A percentile compares a stretch with the other conserved stretches of the same genome.
These are phyloP conservation scores for Zostera marina DNA, from an alignment of 116 monocot genomes.

Conservation along the genomic window DNA sequence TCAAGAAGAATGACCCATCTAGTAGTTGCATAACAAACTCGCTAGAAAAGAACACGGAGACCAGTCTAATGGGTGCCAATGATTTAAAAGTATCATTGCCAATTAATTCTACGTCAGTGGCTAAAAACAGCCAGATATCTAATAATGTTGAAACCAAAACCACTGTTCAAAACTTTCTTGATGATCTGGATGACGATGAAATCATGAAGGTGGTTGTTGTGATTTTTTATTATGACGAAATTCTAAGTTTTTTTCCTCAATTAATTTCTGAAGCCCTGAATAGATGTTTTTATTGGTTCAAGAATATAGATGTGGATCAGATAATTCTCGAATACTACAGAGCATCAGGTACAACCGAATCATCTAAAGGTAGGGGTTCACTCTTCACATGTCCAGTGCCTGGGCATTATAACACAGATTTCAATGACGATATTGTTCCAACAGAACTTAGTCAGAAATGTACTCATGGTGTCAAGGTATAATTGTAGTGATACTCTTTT, in stretches of 20 bases:
- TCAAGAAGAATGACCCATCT: neutral
- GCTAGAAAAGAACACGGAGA: constrained; percentile 4
- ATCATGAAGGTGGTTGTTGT: constrained; percentile 42
- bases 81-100: constrained; percentile 11
- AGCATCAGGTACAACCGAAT: constrained; percentile 41
- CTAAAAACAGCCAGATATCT: constrained; percentile 2
- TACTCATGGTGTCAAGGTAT: constrained; percentile 59
- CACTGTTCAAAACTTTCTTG: constrained; percentile 24
- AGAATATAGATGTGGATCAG: constrained; percentile 93
- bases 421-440: constrained; percentile 22
- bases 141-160: constrained; percentile 5
- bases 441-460: constrained; percentile 49
- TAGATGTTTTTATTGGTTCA: constrained; percentile 4
- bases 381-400: constrained; percentile 20
- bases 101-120: constrained; percentile 10
- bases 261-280: neutral
- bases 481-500: too few relatives aligned
- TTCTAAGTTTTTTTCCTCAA: neutral
- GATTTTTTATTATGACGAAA: neutral
- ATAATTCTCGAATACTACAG: constrained; percentile 83
- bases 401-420: constrained; percentile 4
- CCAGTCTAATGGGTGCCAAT: constrained; percentile 5
- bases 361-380: constrained; percentile 25
- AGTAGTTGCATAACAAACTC: constrained; percentile 3
- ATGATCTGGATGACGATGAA: constrained; percentile 70